Conservation (phyloP, 257 asterid species). For the Petunia secreta region DNA sequence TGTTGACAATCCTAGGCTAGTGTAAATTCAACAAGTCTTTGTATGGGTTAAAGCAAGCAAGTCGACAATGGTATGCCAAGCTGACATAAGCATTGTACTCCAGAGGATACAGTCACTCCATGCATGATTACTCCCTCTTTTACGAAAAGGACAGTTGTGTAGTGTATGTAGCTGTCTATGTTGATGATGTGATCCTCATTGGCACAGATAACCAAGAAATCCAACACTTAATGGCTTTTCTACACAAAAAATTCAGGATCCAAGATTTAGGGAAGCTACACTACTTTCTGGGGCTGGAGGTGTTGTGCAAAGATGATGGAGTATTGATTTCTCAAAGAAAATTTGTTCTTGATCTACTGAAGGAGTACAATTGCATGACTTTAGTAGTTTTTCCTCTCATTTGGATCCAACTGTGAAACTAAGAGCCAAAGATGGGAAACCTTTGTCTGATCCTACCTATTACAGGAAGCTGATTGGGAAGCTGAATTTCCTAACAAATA, state of each 20-base stretch:
- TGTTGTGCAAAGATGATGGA: background rate
- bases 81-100: background rate
- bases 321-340: background rate
- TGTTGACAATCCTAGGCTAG: background rate
- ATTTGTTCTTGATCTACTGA: background rate
- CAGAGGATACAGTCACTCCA: background rate
- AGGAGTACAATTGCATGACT: background rate
- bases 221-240: background rate
- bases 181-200: background rate
- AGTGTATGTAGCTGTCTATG: background rate
- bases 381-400: background rate
- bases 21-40: background rate
- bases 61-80: background rate
- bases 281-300: background rate
- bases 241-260: too few relatives aligned
- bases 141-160: background rate
- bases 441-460: background rate
- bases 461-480: background rate
- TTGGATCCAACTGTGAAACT: background rate
- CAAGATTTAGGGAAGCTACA: background rate
- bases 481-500: background rate
- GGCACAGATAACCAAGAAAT: background rate
- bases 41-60: background rate
- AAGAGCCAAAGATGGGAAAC: background rate
- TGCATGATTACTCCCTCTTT: background rate